These are phyloP conservation scores for Tephrocybe rancida DNA, from an alignment of 768 basidiomycete genomes.

Conservation along the genomic window DNA sequence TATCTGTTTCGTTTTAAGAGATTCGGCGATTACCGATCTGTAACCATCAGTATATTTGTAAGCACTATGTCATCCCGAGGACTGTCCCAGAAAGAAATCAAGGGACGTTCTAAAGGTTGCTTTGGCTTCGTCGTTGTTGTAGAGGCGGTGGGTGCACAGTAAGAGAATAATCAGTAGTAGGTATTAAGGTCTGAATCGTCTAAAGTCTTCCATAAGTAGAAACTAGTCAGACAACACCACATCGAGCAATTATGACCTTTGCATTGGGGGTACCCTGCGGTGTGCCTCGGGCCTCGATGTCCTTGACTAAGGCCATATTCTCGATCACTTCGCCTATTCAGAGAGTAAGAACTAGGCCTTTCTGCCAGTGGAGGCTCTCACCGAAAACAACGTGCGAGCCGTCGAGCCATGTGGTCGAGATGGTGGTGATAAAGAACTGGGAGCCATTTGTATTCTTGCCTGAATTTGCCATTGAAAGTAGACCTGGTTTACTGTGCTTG, in stretches of 20 bases:
- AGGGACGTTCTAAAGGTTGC: no score
- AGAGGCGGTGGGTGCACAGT: no score
- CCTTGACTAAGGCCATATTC: constrained; percentile 65
- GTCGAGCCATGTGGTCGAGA: constrained; percentile 57
- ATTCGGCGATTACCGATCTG: constrained; percentile 17
- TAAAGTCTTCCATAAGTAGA: background rate
- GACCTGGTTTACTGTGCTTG: constrained; percentile 66
- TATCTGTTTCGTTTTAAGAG: constrained; percentile 16
- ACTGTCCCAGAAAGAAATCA: no score
- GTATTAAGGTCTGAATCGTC: no score
- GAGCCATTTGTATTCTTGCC: constrained; percentile 82
- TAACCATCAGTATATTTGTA: constrained; percentile 8
- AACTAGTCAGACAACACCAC: constrained; percentile 17
- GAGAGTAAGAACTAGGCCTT: background rate
- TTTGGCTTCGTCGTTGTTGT: no score
- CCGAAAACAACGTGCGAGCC: constrained; percentile 41
- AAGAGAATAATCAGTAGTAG: no score
- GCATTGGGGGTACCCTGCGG: constrained; percentile 39
- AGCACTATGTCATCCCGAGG: background rate
- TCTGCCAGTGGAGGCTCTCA: constrained; percentile 19
- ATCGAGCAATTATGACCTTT: constrained; percentile 53
- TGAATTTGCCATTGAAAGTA: constrained; percentile 85
- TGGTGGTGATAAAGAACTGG: constrained; percentile 84
- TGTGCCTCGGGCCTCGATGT: constrained; percentile 51
- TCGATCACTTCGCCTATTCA: constrained; percentile 57